Conservation (phyloP, 352 stramenopile species). For the Elongisporangium anandrum region DNA sequence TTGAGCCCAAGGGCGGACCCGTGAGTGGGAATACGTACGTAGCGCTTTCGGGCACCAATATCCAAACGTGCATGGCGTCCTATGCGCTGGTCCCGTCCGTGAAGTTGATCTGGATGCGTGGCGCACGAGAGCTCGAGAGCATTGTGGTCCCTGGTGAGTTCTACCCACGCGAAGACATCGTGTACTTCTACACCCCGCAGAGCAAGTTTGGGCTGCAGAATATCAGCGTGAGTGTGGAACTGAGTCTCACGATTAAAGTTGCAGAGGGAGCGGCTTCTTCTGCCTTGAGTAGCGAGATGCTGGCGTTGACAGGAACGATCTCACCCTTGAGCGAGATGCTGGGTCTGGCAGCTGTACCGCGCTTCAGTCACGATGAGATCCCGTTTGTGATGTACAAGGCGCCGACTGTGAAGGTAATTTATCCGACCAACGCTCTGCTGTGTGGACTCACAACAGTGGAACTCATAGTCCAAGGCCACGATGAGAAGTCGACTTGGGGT, state of each 20-base stretch:
- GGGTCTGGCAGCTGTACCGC: conserved; percentile 6
- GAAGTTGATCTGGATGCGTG: conserved; percentile 53
- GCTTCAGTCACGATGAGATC: conserved; percentile 61
- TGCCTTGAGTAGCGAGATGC: not conserved
- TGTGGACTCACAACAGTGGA: conserved; percentile 44
- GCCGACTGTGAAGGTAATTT: conserved; percentile 47
- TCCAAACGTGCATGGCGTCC: conserved; percentile 38
- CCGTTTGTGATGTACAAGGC: conserved; percentile 70
- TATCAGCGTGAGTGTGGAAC: conserved; percentile 50
- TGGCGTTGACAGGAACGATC: not conserved
- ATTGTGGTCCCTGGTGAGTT: conserved; percentile 49
- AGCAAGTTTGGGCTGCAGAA: conserved; percentile 74
- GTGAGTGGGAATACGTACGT: conserved; percentile 73
- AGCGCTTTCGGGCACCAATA: conserved; percentile 51
- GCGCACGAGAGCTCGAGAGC: conserved; percentile 52
- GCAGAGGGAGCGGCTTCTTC: not conserved
- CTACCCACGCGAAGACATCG: conserved; percentile 50
- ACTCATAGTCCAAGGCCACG: conserved; percentile 56
- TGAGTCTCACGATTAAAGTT: conserved; percentile 21
- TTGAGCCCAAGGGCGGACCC: conserved; percentile 53
- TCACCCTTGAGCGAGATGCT: not conserved
- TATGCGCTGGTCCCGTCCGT: conserved; percentile 26
- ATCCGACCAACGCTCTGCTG: conserved; percentile 31
- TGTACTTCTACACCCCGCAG: conserved; percentile 77
- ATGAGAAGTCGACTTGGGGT: conserved; percentile 38